Base-by-base conservation (phyloP, 352 stramenopile genomes). In the Phytophthora megakarya region DNA sequence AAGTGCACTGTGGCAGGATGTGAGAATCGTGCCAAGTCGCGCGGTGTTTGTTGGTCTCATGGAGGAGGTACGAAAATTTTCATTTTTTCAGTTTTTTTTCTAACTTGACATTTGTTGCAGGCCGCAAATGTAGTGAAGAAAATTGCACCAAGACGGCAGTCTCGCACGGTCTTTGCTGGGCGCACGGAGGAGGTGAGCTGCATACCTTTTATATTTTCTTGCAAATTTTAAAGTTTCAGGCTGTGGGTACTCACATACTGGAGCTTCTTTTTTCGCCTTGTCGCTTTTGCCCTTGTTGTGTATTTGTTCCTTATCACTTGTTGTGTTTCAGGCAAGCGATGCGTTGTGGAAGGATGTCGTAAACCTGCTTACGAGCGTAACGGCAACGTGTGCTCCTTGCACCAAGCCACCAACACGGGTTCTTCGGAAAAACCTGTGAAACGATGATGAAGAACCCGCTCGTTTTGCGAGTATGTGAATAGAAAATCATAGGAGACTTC, bases 301-400 rank as follows among this genome's bases (percentile, higher is more conserved):
- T 65, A 48, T 50, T 23, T 70, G 49, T 47, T 58, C 18, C 19
- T 37, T 43, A 30, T 60, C 40, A 25, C 21, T 44, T 64, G 23
- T 48, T 52, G 11, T 44, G 10, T 22, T 51, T 26, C 57, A 81
- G 85, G 85, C 47, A 91, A 90, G 56, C 76, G 84, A n/a, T 89
- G 79, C 45, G 73, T 89, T 25, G 70, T 89, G n/a, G 73, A 85
- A 44, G 79, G 79, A 23, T 93, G 82, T 55, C 78, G 78, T 32
- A 83, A 86, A 38, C 84, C 86, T 65, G 84, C 84, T 9, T 93
- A 91, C 59, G 84, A 93, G 61, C 80, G 84, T 33, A 93, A 86
- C 23, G 78, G 84, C 30, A 91, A 90, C 64, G 74, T 89, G 61
- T 90, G 84, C 72, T 78, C 70, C 15, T 33, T 78, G 25, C 70